A percentile compares a stretch with the other conserved stretches of the same genome.
phyloP scores from a whole-genome alignment of 2,329 filamentous ascomycete genomes.

The Cladophialophora psammophila region DNA sequence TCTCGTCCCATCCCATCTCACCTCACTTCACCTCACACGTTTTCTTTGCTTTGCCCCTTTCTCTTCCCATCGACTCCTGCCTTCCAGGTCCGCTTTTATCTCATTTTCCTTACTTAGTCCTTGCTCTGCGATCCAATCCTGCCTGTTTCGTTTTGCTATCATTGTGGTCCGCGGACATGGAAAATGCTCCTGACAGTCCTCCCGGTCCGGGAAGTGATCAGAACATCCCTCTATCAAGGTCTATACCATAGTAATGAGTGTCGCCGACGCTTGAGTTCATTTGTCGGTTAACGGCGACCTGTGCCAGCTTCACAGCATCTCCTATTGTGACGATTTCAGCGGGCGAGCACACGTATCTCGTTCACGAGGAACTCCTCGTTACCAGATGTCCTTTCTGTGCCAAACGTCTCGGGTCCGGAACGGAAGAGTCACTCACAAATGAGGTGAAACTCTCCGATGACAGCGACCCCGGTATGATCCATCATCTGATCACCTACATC shows the following conservation, averaged over 20 bases:
- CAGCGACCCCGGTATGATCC: conserved; percentile 1
- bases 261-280: too few relatives aligned
- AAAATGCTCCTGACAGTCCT: too few relatives aligned
- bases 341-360: conserved; percentile 7
- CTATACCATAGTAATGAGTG: too few relatives aligned
- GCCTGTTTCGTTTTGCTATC: too few relatives aligned
- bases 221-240: too few relatives aligned
- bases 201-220: too few relatives aligned
- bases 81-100: too few relatives aligned
- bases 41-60: background rate
- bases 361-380: conserved; percentile 16
- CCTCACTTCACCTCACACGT: background rate
- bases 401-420: conserved; percentile 11
- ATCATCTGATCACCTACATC: conserved; percentile 22
- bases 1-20: background rate
- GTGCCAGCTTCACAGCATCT: conserved; percentile 8
- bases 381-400: conserved; percentile 19
- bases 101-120: too few relatives aligned
- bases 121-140: too few relatives aligned
- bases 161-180: too few relatives aligned
- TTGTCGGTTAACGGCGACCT: too few relatives aligned
- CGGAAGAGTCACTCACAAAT: conserved; percentile 3
- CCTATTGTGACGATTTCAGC: conserved; percentile 17
- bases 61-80: too few relatives aligned
- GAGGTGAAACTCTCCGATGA: conserved; percentile 23